Percentiles rank a stretch among this genome's conserved stretches.
Evolutionary conservation across 2,329 filamentous ascomycete genomes (phyloP).

Genomic region (Helotiales sp.): DNA sequence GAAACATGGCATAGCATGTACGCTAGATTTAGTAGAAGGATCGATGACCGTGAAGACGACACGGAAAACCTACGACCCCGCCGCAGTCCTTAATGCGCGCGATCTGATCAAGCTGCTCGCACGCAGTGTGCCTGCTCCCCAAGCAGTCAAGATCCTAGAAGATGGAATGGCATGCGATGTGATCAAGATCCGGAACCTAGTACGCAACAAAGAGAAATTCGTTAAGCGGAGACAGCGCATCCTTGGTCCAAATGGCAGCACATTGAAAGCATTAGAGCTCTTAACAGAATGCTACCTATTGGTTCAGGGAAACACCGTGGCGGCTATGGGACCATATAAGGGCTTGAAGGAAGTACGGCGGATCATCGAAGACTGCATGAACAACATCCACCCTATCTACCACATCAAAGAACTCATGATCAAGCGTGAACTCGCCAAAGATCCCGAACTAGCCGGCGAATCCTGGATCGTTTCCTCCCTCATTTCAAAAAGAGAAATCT

Average conservation of each 20-base stretch:
- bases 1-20: conserved; percentile 86
- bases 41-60: conserved; percentile 98
- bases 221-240: conserved; percentile 94
- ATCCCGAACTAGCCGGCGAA: conserved; percentile 83
- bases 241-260: conserved; percentile 87
- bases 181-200: conserved; percentile 90
- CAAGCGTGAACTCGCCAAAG: conserved; percentile 88
- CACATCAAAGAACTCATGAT: conserved; percentile 97
- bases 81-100: conserved; percentile 88
- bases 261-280: conserved; percentile 90
- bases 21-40: conserved; percentile 91
- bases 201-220: conserved; percentile 93
- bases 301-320: conserved; percentile 95
- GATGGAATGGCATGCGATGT: conserved; percentile 92
- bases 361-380: conserved; percentile 94
- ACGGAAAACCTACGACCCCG: conserved; percentile 87
- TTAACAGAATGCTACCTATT: conserved; percentile 91
- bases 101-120: conserved; percentile 94
- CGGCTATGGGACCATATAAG: conserved; percentile 89
- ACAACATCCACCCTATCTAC: conserved; percentile 87
- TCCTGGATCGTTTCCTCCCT: conserved; percentile 94
- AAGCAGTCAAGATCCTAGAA: conserved; percentile 92
- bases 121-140: conserved; percentile 87
- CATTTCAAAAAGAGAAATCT: conserved; percentile 96
- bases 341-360: conserved; percentile 90